A percentile compares a stretch with the other conserved stretches of the same genome.
These are phyloP conservation scores for Phytophthora foliorum DNA, from an alignment of 352 stramenopile genomes.

Conservation along the genomic window DNA sequence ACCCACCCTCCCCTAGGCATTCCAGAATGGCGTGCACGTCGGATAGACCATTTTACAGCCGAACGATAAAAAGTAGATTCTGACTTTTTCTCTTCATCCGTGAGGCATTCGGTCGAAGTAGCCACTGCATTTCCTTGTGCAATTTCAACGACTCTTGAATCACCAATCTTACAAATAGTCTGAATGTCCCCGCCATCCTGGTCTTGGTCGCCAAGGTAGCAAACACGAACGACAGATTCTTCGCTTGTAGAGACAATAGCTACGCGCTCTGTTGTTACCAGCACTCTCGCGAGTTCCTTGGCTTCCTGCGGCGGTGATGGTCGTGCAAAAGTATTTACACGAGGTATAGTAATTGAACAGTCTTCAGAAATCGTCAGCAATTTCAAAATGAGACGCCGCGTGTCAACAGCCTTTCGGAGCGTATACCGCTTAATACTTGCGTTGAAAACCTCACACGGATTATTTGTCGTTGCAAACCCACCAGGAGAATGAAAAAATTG, in stretches of 20 bases:
- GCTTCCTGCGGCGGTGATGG: background rate
- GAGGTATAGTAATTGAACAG: background rate
- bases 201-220: background rate
- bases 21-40: background rate
- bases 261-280: background rate
- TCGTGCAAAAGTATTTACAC: background rate
- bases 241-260: background rate
- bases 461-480: slow-evolving; percentile 25
- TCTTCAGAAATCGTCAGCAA: slow-evolving; percentile 16
- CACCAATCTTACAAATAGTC: background rate
- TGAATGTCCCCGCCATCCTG: background rate
- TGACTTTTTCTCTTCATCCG: background rate
- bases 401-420: background rate
- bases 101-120: background rate
- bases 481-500: slow-evolving; percentile 19
- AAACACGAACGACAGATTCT: background rate
- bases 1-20: background rate
- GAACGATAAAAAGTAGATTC: background rate
- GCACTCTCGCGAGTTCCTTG: slow-evolving; percentile 2
- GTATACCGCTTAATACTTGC: background rate
- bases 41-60: background rate
- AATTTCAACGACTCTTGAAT: background rate
- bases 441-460: slow-evolving; percentile 24
- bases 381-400: background rate
- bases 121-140: background rate